Conservation (phyloP, 768 basidiomycete genomes). For the Suillus discolor region DNA sequence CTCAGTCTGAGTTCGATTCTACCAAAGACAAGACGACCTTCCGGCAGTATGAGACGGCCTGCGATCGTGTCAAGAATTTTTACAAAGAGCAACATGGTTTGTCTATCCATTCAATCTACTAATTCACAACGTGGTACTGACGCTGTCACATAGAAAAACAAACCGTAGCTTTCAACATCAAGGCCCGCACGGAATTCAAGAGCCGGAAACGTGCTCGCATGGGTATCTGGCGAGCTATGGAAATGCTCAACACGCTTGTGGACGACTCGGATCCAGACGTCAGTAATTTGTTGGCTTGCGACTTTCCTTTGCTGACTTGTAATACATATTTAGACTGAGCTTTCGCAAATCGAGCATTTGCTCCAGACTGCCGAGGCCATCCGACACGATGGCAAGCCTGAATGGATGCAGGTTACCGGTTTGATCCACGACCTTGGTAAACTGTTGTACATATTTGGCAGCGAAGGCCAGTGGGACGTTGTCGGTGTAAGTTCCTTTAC, state of each 20-base stretch:
- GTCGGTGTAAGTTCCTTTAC: conserved; percentile 64
- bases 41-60: conserved; percentile 74
- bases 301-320: conserved; percentile 15
- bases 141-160: conserved; percentile 65
- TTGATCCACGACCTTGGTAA: conserved; percentile 92
- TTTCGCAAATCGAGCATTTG: conserved; percentile 89
- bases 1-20: conserved; percentile 51
- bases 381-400: conserved; percentile 81
- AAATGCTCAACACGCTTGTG: conserved; percentile 82
- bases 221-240: conserved; percentile 87
- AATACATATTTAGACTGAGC: conserved; percentile 50
- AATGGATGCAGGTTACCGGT: conserved; percentile 92
- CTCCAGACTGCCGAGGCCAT: conserved; percentile 93
- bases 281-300: conserved; percentile 1
- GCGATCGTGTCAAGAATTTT: conserved; percentile 76
- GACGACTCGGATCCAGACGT: conserved; percentile 94
- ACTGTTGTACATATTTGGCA: conserved; percentile 79
- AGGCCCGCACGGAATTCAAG: conserved; percentile 75
- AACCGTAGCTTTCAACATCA: conserved; percentile 83
- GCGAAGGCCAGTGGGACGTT: conserved; percentile 93
- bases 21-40: conserved; percentile 67
- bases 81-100: conserved; percentile 80
- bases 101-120: conserved; percentile 12
- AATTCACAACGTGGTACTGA: neutral
- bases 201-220: conserved; percentile 69